Conservation (phyloP, 306 rosid species). For the Nissolia schottii region DNA sequence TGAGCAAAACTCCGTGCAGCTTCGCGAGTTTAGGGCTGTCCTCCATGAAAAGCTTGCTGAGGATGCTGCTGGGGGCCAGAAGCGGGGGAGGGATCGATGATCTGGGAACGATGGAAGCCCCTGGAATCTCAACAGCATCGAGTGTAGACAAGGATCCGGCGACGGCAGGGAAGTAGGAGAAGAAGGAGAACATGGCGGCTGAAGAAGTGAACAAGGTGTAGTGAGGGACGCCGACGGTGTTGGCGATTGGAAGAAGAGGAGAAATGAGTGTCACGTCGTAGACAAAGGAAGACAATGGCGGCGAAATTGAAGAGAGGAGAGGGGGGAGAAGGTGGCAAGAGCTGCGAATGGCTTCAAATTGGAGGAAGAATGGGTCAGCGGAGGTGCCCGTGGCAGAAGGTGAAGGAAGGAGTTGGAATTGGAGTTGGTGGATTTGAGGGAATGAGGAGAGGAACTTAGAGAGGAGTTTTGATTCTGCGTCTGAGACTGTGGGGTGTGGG, state of each 20-base stretch:
- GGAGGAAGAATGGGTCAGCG: conserved; percentile 43
- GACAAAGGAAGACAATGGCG: conserved; percentile 47
- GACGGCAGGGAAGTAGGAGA: conserved; percentile 17
- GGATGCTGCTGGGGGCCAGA: not conserved
- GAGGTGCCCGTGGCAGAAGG: not conserved
- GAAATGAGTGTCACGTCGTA: conserved; percentile 35
- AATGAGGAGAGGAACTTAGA: conserved; percentile 42
- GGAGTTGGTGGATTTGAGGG: conserved; percentile 28
- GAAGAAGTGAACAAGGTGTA: conserved; percentile 38
- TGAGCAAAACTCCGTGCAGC: conserved; percentile 38
- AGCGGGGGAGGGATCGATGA: conserved; percentile 44
- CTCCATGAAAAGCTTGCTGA: not conserved
- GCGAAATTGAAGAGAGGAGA: conserved; percentile 40
- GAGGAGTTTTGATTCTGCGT: conserved; percentile 37
- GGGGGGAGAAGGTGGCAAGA: conserved; percentile 48
- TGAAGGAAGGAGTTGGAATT: not conserved
- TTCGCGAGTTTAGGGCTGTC: conserved; percentile 26
- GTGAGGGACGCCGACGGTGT: conserved; percentile 25
- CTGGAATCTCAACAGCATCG: conserved; percentile 30
- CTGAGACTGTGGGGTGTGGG: conserved; percentile 40
- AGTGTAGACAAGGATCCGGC: not conserved
- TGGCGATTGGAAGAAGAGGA: conserved; percentile 23
- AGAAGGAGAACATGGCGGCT: conserved; percentile 32
- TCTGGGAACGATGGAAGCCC: conserved; percentile 25
- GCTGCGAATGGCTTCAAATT: conserved; percentile 32